Base-by-base conservation (phyloP, 176 grass and related monocot species). In the Oryza australiensis region DNA sequence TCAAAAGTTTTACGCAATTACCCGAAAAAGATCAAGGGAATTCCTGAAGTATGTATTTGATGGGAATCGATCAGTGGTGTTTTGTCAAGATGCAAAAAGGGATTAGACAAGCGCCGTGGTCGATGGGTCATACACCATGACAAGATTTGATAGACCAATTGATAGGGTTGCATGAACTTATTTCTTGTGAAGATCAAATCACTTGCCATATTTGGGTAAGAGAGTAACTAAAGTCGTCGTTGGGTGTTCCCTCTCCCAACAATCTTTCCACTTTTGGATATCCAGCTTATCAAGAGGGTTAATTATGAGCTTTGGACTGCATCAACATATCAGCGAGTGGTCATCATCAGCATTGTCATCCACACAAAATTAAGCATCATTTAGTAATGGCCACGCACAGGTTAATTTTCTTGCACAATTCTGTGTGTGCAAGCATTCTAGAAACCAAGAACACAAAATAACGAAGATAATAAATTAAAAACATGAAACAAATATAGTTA, bases 1-100 rank as follows among this genome's bases (percentile, higher is more conserved):
- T 9, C 33, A 60, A 83, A 64, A 3, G 34, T 49, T 26, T 20
- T 74, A 70, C 71, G 18, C 38, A 24, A 48, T 12, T 20, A 28
- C 41, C n/a, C 10, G 26, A 22, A 62, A 64, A 24, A 3, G 0
- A 5, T 41, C 22, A 68, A 51, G 51, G 51, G 70, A 40, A 64
- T 64, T 76, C 16, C 9, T 26, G 5, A 42, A 60, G n/a, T n/a
- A n/a, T 11, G 4, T 46, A 32, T 41, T 80, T 10, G 45, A 67
- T 73, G 78, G 74, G 22, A 62, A 68, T 66, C 46, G 66, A 76
- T 73, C 49, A 15, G 33, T 80, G 70, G 0, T 76, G 82, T 71
- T 80, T 89, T 64, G 87, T 89, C 87, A 85, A 85, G 33, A 49
- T 85, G 55, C 28, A 42, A 87, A 87, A 75, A 43, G 53, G 67